Conservation (phyloP, 352 stramenopile genomes). For the Phytophthora kernoviae region DNA sequence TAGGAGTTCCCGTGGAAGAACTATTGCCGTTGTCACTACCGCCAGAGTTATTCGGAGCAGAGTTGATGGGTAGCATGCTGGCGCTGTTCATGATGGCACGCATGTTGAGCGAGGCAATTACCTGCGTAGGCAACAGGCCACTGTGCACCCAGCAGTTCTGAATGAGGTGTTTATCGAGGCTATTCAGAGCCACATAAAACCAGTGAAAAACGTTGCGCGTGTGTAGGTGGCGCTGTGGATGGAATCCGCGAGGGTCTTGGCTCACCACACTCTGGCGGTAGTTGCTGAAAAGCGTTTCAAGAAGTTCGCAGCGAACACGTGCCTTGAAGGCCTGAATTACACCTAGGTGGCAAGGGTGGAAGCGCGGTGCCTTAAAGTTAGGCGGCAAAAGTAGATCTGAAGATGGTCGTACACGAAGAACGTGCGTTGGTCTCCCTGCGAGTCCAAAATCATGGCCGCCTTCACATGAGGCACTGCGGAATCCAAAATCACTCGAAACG, state of each 20-base stretch:
- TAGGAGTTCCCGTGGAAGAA: conserved; percentile 6
- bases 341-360: conserved; percentile 77
- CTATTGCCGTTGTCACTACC: conserved; percentile 16
- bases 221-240: conserved; percentile 56
- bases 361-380: conserved; percentile 76
- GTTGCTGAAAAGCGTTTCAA: conserved; percentile 76
- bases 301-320: conserved; percentile 75
- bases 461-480: conserved; percentile 85
- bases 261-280: conserved; percentile 58
- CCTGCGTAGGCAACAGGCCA: conserved; percentile 67
- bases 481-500: conserved; percentile 83
- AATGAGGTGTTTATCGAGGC: conserved; percentile 69
- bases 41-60: conserved; percentile 12
- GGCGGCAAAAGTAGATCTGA: conserved; percentile 83
- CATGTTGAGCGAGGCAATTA: conserved; percentile 71
- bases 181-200: conserved; percentile 77
- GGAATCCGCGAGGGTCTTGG: conserved; percentile 57
- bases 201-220: conserved; percentile 87
- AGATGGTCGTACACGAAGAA: conserved; percentile 88
- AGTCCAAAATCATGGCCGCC: conserved; percentile 86
- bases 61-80: conserved; percentile 5
- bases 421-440: conserved; percentile 83
- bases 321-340: conserved; percentile 84
- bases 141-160: conserved; percentile 79
- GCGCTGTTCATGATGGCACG: conserved; percentile 49